A percentile compares a stretch with the other conserved stretches of the same genome.
Conservation (phyloP, 768 basidiomycete species). For the Porpolomopsis calyptriformis region DNA sequence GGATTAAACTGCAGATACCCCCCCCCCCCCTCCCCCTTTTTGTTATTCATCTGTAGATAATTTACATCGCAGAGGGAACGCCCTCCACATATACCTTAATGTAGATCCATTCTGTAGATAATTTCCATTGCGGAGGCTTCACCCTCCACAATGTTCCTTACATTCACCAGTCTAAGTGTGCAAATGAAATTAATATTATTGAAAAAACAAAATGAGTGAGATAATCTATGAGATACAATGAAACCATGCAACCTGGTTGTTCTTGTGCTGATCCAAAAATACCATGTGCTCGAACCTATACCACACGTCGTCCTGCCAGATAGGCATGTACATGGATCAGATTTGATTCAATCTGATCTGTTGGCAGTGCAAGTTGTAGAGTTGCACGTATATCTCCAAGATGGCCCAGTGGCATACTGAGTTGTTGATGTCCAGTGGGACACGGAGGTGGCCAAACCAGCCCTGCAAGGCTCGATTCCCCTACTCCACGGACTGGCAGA, state of each 20-base stretch:
- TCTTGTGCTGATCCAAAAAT: conserved; percentile 23
- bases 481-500: conserved; percentile 42
- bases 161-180: not conserved
- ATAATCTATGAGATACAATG: conserved; percentile 16
- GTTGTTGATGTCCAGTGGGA: conserved; percentile 30
- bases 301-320: conserved; percentile 31
- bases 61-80: no score
- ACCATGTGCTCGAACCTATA: conserved; percentile 26
- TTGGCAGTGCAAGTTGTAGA: conserved; percentile 25
- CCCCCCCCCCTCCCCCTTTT: no score
- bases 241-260: conserved; percentile 26
- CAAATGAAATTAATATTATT: not conserved
- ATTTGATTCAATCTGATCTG: conserved; percentile 34
- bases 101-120: no score
- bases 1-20: no score
- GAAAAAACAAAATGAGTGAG: not conserved
- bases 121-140: no score
- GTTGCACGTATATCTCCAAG: conserved; percentile 25
- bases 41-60: no score
- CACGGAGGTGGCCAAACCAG: conserved; percentile 32
- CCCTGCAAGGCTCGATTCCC: conserved; percentile 36
- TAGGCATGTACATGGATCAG: conserved; percentile 27
- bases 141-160: no score
- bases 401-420: conserved; percentile 16
- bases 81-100: no score